Conservation (phyloP, 371 early-diverging fungal genomes). For the Mortierella sp. region DNA sequence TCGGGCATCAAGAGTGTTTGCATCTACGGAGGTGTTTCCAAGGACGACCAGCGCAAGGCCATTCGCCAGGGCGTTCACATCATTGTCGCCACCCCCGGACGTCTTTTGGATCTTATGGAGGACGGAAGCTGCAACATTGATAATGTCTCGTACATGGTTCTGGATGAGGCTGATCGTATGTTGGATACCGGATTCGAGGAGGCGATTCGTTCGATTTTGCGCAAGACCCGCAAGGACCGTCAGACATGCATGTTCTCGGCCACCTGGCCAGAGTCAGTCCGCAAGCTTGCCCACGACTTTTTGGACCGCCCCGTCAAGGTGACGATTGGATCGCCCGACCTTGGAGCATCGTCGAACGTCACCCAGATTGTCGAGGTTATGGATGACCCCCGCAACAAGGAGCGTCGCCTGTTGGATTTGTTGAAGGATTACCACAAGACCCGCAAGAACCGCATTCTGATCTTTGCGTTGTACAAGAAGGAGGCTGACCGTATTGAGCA, state of each 20-base stretch:
- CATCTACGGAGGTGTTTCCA: slow-evolving; percentile 83
- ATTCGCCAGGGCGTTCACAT: slow-evolving; percentile 82
- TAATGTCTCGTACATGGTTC: slow-evolving; percentile 84
- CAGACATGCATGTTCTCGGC: slow-evolving; percentile 94
- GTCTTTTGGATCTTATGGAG: slow-evolving; percentile 92
- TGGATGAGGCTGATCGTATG: slow-evolving; percentile 98
- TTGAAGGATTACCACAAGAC: slow-evolving; percentile 86
- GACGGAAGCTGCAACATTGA: slow-evolving; percentile 79
- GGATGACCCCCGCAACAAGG: slow-evolving; percentile 83
- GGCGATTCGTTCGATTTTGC: slow-evolving; percentile 87
- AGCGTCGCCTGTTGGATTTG: slow-evolving; percentile 83
- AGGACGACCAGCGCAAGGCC: slow-evolving; percentile 73
- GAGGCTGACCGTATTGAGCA: slow-evolving; percentile 89
- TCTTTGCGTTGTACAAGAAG: slow-evolving; percentile 96
- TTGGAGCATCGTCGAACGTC: slow-evolving; percentile 93
- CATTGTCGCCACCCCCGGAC: slow-evolving; percentile 96
- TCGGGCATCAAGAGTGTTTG: slow-evolving; percentile 84
- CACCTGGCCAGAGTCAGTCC: slow-evolving; percentile 84
- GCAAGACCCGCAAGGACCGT: slow-evolving; percentile 69
- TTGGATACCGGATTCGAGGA: slow-evolving; percentile 94
- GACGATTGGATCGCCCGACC: slow-evolving; percentile 93
- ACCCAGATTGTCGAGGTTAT: slow-evolving; percentile 95
- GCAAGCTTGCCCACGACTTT: slow-evolving; percentile 89
- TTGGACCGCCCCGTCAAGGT: slow-evolving; percentile 90
- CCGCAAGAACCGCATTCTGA: slow-evolving; percentile 84